Percentiles rank a stretch among this genome's conserved stretches.
These are phyloP conservation scores for Candida silvatica DNA, from an alignment of 805 yeast species.

Conservation along the genomic window DNA sequence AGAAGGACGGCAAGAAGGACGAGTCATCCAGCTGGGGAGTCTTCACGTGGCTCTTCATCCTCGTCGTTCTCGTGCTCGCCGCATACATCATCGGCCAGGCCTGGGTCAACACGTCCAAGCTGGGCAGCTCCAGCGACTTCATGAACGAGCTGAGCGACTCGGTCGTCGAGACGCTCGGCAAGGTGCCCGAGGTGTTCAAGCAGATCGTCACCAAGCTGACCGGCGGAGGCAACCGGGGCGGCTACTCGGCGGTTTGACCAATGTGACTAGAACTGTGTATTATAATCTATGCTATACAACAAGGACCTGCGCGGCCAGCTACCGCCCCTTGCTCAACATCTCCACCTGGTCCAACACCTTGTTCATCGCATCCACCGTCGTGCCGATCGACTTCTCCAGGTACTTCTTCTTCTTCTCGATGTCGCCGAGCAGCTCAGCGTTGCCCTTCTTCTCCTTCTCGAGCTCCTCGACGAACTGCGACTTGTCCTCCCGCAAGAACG, in stretches of 20 bases:
- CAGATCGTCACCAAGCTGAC: slow-evolving; percentile 64
- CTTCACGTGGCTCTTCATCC: slow-evolving; percentile 73
- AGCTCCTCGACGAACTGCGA: slow-evolving; percentile 40
- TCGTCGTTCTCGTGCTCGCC: slow-evolving; percentile 60
- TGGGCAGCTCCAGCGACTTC: slow-evolving; percentile 62
- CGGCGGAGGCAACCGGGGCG: slow-evolving; percentile 67
- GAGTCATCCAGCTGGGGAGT: slow-evolving; percentile 56
- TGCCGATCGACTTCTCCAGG: slow-evolving; percentile 68
- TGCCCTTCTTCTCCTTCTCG: slow-evolving; percentile 40
- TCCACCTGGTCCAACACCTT: slow-evolving; percentile 14
- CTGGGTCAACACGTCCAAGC: slow-evolving; percentile 59
- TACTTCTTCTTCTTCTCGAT: slow-evolving; percentile 64
- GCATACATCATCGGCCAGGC: slow-evolving; percentile 68
- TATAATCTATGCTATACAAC: not conserved
- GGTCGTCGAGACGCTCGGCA: slow-evolving; percentile 44
- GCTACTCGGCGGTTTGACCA: slow-evolving; percentile 80
- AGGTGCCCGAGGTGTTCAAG: slow-evolving; percentile 54
- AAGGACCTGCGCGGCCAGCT: too few species aligned
- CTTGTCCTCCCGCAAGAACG: slow-evolving; percentile 44
- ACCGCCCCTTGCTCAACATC: too few species aligned
- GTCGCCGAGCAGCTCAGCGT: slow-evolving; percentile 50
- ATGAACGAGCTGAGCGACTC: slow-evolving; percentile 68
- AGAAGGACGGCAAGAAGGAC: slow-evolving; percentile 16
- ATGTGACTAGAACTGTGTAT: not conserved
- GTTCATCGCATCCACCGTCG: slow-evolving; percentile 57